Conservation (phyloP, 768 basidiomycete genomes). For the Lentinula guzmanii region DNA sequence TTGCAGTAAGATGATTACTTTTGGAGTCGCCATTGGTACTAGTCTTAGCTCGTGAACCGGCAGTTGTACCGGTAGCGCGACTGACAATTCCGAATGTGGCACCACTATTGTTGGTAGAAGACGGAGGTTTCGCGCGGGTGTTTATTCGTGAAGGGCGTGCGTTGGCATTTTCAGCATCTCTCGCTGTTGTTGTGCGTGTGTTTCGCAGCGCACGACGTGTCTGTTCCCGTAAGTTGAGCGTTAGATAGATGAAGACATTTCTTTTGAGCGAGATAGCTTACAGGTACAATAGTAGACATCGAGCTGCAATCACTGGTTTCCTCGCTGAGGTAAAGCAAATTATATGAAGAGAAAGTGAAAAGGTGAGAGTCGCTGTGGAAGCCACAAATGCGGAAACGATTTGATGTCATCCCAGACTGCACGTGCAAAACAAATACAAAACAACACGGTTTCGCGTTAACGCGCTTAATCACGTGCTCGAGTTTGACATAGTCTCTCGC, state of each 20-base stretch:
- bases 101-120: slow-evolving; percentile 27
- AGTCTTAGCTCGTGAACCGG: slow-evolving; percentile 30
- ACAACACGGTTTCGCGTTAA: background rate
- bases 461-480: background rate
- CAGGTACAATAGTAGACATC: slow-evolving; percentile 5
- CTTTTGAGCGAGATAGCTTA: background rate
- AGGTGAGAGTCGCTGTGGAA: slow-evolving; percentile 1
- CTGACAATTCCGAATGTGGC: slow-evolving; percentile 28
- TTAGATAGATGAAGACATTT: background rate
- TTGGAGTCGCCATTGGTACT: slow-evolving; percentile 34
- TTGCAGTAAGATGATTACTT: slow-evolving; percentile 43
- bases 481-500: background rate
- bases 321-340: slow-evolving; percentile 4
- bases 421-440: slow-evolving; percentile 2
- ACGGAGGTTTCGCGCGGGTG: slow-evolving; percentile 55
- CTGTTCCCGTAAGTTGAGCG: slow-evolving; percentile 23
- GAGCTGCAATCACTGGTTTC: background rate
- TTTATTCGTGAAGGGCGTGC: slow-evolving; percentile 54
- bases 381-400: background rate
- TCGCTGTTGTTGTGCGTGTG: slow-evolving; percentile 44
- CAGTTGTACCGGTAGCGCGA: slow-evolving; percentile 28
- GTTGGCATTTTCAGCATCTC: slow-evolving; percentile 67
- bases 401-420: background rate
- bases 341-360: background rate
- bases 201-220: slow-evolving; percentile 60